A percentile compares a stretch with the other conserved stretches of the same genome.
phyloP scores from a whole-genome alignment of 768 basidiomycete genomes.

The Termitomyces sp. region DNA sequence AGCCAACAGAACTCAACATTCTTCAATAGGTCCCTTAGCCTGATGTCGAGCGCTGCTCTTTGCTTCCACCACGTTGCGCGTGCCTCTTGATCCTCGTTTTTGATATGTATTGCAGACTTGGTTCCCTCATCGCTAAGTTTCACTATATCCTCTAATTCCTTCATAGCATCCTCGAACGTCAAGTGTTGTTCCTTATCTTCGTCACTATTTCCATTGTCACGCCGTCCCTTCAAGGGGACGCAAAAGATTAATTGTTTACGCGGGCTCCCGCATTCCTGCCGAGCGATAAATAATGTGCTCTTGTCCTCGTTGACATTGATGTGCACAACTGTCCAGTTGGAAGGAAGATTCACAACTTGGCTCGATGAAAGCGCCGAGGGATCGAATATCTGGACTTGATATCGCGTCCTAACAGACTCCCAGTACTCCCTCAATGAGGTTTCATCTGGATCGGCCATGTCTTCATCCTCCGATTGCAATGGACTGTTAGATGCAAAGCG shows the following conservation, averaged over 20 bases:
- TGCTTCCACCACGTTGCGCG: conserved; percentile 84
- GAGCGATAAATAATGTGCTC: conserved; percentile 76
- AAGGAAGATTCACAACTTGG: conserved; percentile 47
- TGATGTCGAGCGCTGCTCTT: conserved; percentile 66
- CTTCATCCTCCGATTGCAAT: conserved; percentile 34
- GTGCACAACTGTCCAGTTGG: conserved; percentile 78
- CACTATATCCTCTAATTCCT: conserved; percentile 77
- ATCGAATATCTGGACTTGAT: conserved; percentile 40
- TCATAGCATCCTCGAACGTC: conserved; percentile 65
- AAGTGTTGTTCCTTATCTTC: conserved; percentile 68
- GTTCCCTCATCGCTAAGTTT: conserved; percentile 61
- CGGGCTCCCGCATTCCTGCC: conserved; percentile 53
- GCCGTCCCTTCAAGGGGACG: conserved; percentile 78
- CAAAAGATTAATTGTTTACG: conserved; percentile 74
- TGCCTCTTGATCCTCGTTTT: conserved; percentile 57
- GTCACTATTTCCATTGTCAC: conserved; percentile 64
- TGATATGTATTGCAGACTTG: conserved; percentile 65
- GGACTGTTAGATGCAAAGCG: conserved; percentile 13
- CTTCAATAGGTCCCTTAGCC: conserved; percentile 67
- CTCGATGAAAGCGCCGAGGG: conserved; percentile 34
- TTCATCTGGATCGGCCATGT: conserved; percentile 22
- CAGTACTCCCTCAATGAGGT: conserved; percentile 51
- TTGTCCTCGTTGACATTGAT: conserved; percentile 81
- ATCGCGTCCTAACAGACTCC: conserved; percentile 49
- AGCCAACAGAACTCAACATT: conserved; percentile 97